Evolutionary conservation across 2,329 filamentous ascomycete genomes (phyloP).

Genomic region (Fusarium verticillioides): DNA sequence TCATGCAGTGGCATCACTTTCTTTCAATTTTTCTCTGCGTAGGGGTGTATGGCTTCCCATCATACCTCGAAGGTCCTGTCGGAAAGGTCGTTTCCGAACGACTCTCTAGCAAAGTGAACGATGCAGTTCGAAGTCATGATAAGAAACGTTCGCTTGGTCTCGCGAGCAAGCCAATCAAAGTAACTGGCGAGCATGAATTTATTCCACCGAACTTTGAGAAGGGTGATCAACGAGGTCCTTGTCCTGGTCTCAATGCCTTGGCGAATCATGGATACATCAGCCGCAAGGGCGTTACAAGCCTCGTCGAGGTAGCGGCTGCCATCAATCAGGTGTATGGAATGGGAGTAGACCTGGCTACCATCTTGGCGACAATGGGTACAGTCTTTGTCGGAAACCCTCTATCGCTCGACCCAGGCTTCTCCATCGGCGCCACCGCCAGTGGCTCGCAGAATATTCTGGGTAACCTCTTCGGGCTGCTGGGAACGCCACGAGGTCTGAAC

Average conservation of each 20-base stretch:
- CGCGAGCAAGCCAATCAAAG: slow-evolving; percentile 3
- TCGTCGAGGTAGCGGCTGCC: slow-evolving; percentile 21
- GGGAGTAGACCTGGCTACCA: slow-evolving; percentile 4
- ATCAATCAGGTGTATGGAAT: slow-evolving; percentile 28
- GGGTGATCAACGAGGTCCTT: slow-evolving; percentile 45
- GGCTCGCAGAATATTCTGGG: slow-evolving; percentile 11
- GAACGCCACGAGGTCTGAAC: slow-evolving; percentile 12
- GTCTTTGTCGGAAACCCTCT: slow-evolving; percentile 26
- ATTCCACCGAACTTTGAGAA: slow-evolving; percentile 40
- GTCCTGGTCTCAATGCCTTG: slow-evolving; percentile 51
- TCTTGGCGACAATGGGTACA: slow-evolving; percentile 11
- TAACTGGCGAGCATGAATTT: slow-evolving; percentile 40
- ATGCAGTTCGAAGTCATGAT: background rate
- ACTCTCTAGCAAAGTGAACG: background rate
- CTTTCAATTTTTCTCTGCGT: background rate
- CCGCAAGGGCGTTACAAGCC: slow-evolving; percentile 31
- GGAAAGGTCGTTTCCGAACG: background rate
- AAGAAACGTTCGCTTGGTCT: background rate
- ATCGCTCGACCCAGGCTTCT: slow-evolving; percentile 15
- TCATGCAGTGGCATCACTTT: slow-evolving; percentile 13
- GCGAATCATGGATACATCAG: slow-evolving; percentile 52
- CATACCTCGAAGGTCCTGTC: background rate
- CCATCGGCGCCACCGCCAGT: background rate
- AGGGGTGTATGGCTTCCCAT: background rate
- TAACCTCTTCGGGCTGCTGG: slow-evolving; percentile 7